phyloP scores from a whole-genome alignment of 2,329 filamentous ascomycete species.

The Thyridium curvatum region DNA sequence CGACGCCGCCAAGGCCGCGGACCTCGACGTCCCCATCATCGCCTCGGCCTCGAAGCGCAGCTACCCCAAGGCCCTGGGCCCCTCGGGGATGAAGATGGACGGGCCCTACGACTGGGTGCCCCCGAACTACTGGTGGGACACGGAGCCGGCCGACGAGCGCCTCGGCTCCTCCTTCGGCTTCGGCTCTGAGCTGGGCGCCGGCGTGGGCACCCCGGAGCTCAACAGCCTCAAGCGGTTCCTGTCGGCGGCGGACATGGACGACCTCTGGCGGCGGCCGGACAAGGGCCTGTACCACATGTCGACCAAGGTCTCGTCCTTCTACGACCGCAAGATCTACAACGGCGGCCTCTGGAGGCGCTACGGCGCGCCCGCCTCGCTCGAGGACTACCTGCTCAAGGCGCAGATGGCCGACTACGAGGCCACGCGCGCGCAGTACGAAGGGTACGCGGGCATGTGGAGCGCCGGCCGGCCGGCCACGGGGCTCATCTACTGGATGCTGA shows the following conservation, averaged over 20 bases:
- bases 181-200: constrained; percentile 55
- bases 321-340: constrained; percentile 52
- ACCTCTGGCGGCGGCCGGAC: constrained; percentile 48
- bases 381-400: constrained; percentile 53
- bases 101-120: constrained; percentile 63
- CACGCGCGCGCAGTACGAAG: constrained; percentile 53
- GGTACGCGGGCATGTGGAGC: constrained; percentile 43
- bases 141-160: constrained; percentile 23
- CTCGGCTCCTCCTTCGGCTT: constrained; percentile 57
- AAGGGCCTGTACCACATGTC: constrained; percentile 56
- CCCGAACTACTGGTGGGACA: constrained; percentile 57
- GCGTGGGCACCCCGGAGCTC: constrained; percentile 55
- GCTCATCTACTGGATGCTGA: constrained; percentile 62
- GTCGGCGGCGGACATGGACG: constrained; percentile 38
- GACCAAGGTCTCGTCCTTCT: constrained; percentile 46
- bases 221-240: constrained; percentile 49
- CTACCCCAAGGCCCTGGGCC: constrained; percentile 42
- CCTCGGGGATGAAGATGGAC: constrained; percentile 59
- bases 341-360: constrained; percentile 44
- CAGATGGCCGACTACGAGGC: constrained; percentile 62
- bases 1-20: constrained; percentile 37
- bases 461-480: constrained; percentile 49
- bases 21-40: constrained; percentile 53
- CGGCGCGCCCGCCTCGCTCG: constrained; percentile 41
- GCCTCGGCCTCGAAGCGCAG: constrained; percentile 50